Conservation (phyloP, 148 eudicot genomes). For the Bassia scoparia region DNA sequence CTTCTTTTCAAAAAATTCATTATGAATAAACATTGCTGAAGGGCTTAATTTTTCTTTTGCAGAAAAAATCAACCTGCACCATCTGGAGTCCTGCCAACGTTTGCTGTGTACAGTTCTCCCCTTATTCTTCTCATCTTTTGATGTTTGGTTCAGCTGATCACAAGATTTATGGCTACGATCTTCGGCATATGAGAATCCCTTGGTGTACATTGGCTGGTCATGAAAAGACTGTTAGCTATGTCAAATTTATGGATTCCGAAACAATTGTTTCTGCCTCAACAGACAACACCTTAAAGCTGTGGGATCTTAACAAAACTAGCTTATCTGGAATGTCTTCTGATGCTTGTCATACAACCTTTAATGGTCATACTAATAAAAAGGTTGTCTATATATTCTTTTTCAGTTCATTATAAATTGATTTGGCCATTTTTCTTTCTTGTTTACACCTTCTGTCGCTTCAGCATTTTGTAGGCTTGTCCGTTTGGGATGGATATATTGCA, state of each 20-base stretch:
- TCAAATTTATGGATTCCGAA: slow-evolving; percentile 68
- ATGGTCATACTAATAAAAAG: slow-evolving; percentile 86
- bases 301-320: slow-evolving; percentile 73
- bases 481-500: slow-evolving; percentile 73
- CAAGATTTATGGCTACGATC: slow-evolving; percentile 75
- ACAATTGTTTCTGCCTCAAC: slow-evolving; percentile 90
- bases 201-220: slow-evolving; percentile 83
- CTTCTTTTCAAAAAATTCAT: too few species aligned
- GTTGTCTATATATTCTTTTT: slow-evolving; percentile 29
- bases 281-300: slow-evolving; percentile 75
- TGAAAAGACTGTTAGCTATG: slow-evolving; percentile 77
- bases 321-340: slow-evolving; percentile 45
- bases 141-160: slow-evolving; percentile 90
- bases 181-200: slow-evolving; percentile 64
- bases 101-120: slow-evolving; percentile 87
- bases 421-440: slow-evolving; percentile 10
- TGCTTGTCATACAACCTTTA: slow-evolving; percentile 55
- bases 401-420: not conserved
- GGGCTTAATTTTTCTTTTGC: slow-evolving; percentile 22
- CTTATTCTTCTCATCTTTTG: slow-evolving; percentile 62
- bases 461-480: slow-evolving; percentile 89
- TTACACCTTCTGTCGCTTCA: slow-evolving; percentile 29
- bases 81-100: slow-evolving; percentile 67
- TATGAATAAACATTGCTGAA: not conserved
- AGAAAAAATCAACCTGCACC: slow-evolving; percentile 55